Base-by-base conservation (phyloP, 768 basidiomycete species). In the Boletus patriciae region DNA sequence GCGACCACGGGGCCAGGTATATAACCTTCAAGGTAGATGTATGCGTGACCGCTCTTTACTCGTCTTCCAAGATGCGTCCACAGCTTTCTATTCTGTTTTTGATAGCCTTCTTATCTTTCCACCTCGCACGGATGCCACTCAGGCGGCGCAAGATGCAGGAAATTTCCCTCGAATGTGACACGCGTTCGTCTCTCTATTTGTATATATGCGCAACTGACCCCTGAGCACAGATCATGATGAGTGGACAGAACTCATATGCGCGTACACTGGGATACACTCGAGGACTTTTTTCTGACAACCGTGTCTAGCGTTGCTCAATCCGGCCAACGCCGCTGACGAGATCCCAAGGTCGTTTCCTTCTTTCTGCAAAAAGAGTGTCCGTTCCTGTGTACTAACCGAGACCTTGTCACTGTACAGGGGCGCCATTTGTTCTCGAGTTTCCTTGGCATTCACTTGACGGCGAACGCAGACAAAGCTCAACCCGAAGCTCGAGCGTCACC, bases 191-290 rank as follows among this genome's bases (percentile, higher is more conserved):
- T 46, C 38, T 43, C 12, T 43, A 11, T 29, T 36, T 27, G 19
- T 23, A 3, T 38, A n/a, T 33, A 7, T n/a, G n/a, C 34, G 23
- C n/a, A 15, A 42, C 54, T 57, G 50, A 59, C 29, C 34, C 8
- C 18, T 36, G 50, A 44, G 18, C 15, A 36, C 31, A 63, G 52
- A 13, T 7, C n/a, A n/a, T n/a, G 29, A 48, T 5, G 18, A 41
- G 29, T 63, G 61, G 62, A 25, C 18, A 33, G 41, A 33, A 13
- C 7, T 52, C n/a, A 6, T 29, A 4, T 54, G 62, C 53, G 18
- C 25, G 52, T 21, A 41, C 18, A 6, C 13, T 16, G 0, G 10
- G 31, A 38, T 45, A 13, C 34, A n/a, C n/a, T n/a, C n/a, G 9
- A 19, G 2, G 8, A 16, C 23, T 21, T 10, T 43, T 13, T 9